Evolutionary conservation across 257 asterid species (phyloP).

Genomic region (Buddleja alternifolia): DNA sequence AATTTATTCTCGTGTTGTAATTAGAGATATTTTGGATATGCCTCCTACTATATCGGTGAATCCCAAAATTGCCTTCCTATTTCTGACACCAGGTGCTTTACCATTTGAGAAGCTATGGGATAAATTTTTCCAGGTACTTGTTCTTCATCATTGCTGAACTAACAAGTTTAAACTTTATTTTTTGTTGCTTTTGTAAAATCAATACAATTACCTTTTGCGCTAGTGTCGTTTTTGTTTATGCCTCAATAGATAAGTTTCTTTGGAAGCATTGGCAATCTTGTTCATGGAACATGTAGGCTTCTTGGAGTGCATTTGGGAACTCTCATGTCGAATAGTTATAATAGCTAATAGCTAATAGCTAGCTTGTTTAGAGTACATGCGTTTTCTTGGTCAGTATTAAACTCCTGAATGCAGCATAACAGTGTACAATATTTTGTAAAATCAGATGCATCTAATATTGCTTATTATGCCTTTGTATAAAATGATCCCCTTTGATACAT

Average conservation of each 20-base stretch:
- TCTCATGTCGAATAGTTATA: not conserved
- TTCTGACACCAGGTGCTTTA: constrained; percentile 92
- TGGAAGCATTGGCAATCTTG: constrained; percentile 1
- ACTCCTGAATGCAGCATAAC: not conserved
- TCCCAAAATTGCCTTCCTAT: constrained; percentile 92
- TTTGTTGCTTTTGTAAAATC: not conserved
- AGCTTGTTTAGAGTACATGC: not conserved
- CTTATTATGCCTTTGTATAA: not conserved
- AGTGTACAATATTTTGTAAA: too few species aligned
- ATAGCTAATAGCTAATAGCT: too few species aligned
- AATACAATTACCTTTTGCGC: not conserved
- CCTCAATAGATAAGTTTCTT: not conserved
- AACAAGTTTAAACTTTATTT: not conserved
- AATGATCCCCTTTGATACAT: not conserved
- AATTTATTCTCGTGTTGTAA: constrained; percentile 84
- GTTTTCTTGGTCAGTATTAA: not conserved
- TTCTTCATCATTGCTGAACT: not conserved
- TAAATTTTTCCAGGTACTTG: constrained; percentile 84
- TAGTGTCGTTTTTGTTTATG: not conserved
- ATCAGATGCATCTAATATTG: not conserved
- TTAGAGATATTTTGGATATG: constrained; percentile 73
- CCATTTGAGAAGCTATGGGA: constrained; percentile 99
- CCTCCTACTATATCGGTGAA: constrained; percentile 48
- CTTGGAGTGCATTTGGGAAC: not conserved
- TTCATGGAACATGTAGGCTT: not conserved